Evolutionary conservation across 768 basidiomycete species (phyloP).

Genomic region (Amanita molliuscula): DNA sequence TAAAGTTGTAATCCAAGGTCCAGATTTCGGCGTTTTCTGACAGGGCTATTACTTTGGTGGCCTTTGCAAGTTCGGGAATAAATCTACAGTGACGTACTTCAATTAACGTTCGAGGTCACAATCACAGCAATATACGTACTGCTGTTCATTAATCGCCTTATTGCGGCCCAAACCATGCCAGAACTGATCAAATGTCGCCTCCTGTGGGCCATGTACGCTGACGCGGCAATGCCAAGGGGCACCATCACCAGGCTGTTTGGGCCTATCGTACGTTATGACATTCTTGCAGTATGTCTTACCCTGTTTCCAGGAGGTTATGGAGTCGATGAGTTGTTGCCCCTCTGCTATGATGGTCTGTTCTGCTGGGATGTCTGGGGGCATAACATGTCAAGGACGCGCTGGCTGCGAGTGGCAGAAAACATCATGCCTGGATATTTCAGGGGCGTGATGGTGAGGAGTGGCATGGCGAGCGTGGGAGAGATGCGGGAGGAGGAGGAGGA

Average conservation of each 20-base stretch:
- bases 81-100: conserved; percentile 35
- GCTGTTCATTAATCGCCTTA: conserved; percentile 59
- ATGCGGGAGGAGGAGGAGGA: no score
- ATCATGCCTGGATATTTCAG: conserved; percentile 17
- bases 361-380: conserved; percentile 42
- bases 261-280: conserved; percentile 45
- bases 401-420: neutral
- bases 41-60: conserved; percentile 47
- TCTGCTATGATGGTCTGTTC: conserved; percentile 47
- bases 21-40: conserved; percentile 59
- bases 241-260: conserved; percentile 44
- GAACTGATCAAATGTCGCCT: conserved; percentile 63
- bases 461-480: neutral
- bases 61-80: conserved; percentile 55
- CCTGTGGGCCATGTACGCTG: conserved; percentile 54
- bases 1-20: conserved; percentile 65
- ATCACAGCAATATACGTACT: conserved; percentile 29
- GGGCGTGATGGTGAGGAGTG: conserved; percentile 16
- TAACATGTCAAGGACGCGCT: neutral
- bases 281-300: conserved; percentile 51
- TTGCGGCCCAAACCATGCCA: conserved; percentile 59
- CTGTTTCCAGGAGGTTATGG: conserved; percentile 50
- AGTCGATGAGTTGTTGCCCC: conserved; percentile 44
- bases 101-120: neutral
- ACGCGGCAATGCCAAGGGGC: conserved; percentile 61